Conservation (phyloP, 1,139 yeast species). For the Geotrichum histeridarum region DNA sequence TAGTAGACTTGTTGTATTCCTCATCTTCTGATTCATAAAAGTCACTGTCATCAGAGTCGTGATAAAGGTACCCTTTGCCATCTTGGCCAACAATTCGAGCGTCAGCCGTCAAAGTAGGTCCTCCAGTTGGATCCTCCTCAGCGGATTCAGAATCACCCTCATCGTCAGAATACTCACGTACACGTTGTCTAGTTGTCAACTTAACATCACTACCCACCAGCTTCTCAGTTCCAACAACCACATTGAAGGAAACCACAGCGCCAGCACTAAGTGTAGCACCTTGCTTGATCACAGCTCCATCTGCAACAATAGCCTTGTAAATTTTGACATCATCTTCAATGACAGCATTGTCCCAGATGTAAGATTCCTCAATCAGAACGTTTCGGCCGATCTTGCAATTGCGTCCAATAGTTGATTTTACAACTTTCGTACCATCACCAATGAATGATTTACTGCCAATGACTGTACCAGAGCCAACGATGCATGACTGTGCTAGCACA, state of each 20-base stretch:
- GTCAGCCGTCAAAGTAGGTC: constrained; percentile 30
- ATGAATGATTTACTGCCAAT: constrained; percentile 72
- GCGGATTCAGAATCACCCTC: constrained; percentile 30
- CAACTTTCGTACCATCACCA: constrained; percentile 48
- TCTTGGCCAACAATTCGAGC: constrained; percentile 50
- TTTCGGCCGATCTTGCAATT: constrained; percentile 78
- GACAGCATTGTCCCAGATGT: constrained; percentile 76
- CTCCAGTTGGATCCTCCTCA: constrained; percentile 19
- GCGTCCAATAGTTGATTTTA: constrained; percentile 77
- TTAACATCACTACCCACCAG: constrained; percentile 31
- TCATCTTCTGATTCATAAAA: constrained; percentile 40
- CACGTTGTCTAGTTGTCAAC: constrained; percentile 34
- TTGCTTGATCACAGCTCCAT: constrained; percentile 50
- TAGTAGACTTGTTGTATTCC: constrained; percentile 27
- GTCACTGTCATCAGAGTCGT: constrained; percentile 46
- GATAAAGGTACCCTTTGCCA: constrained; percentile 56
- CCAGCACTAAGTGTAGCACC: constrained; percentile 56
- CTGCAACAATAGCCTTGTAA: constrained; percentile 64
- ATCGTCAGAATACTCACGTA: constrained; percentile 28
- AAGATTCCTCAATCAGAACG: constrained; percentile 64
- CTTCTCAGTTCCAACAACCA: constrained; percentile 49
- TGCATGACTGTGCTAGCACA: constrained; percentile 87
- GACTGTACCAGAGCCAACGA: constrained; percentile 66
- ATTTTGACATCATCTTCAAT: constrained; percentile 63
- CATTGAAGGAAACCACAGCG: constrained; percentile 74